Evolutionary conservation across 1,139 yeast genomes (phyloP).

Genomic region (Meyerozyma elateridarum): DNA sequence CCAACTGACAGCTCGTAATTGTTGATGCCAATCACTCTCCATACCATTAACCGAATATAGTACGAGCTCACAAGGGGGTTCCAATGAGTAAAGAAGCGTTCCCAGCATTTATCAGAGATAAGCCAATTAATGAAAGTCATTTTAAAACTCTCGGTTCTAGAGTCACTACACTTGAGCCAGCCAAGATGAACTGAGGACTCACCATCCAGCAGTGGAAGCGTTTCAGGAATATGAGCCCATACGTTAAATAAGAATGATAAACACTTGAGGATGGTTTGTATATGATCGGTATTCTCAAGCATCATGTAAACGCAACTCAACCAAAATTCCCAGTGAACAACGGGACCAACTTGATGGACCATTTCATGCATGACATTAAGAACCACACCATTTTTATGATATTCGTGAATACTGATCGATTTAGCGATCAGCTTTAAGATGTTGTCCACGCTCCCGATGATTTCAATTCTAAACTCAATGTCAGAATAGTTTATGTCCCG

Average conservation of each 20-base stretch:
- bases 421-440: conserved; percentile 34
- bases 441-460: conserved; percentile 26
- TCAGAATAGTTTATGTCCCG: conserved; percentile 38
- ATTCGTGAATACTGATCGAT: conserved; percentile 42
- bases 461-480: conserved; percentile 7
- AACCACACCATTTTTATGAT: conserved; percentile 38
- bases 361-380: conserved; percentile 45
- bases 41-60: conserved; percentile 61
- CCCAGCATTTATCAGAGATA: conserved; percentile 45
- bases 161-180: conserved; percentile 39
- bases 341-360: conserved; percentile 29
- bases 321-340: conserved; percentile 77
- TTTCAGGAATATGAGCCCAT: conserved; percentile 67
- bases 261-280: conserved; percentile 58
- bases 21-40: conserved; percentile 58
- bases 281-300: conserved; percentile 55
- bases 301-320: conserved; percentile 53
- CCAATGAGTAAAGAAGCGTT: conserved; percentile 68
- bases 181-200: conserved; percentile 8
- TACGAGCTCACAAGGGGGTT: conserved; percentile 70
- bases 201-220: conserved; percentile 7
- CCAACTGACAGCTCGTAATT: conserved; percentile 34
- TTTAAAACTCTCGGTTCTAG: conserved; percentile 36
- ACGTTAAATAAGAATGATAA: conserved; percentile 65
- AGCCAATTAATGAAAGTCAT: conserved; percentile 52